Conservation (phyloP, 106 monocot species). For the Alisma plantagoaquatica region DNA sequence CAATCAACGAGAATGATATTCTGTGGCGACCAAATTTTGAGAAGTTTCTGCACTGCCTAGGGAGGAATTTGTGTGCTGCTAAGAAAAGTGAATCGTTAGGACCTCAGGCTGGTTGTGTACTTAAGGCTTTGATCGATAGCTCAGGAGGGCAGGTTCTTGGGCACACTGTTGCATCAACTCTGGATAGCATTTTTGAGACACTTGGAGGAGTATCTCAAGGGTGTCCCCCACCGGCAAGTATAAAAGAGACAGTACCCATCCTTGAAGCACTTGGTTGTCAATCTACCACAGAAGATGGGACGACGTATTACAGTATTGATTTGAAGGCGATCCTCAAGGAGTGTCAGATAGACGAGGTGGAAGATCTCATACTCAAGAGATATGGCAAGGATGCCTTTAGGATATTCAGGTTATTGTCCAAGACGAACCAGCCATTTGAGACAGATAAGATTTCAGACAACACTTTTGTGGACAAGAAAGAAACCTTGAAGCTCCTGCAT, state of each 20-base stretch:
- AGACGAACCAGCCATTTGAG: slow-evolving; percentile 21
- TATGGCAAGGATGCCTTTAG: slow-evolving; percentile 74
- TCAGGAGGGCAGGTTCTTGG: slow-evolving; percentile 10
- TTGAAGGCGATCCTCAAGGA: slow-evolving; percentile 45
- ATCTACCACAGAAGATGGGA: slow-evolving; percentile 26
- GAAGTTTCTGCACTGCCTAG: slow-evolving; percentile 59
- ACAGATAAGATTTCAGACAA: slow-evolving; percentile 54
- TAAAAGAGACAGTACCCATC: slow-evolving; percentile 38
- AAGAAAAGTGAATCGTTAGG: slow-evolving; percentile 11
- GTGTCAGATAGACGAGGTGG: slow-evolving; percentile 76
- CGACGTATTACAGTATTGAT: slow-evolving; percentile 33
- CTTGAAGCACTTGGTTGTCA: slow-evolving; percentile 57
- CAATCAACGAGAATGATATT: slow-evolving; percentile 68
- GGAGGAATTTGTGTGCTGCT: slow-evolving; percentile 40
- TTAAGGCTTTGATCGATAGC: slow-evolving; percentile 43
- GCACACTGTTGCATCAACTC: slow-evolving; percentile 48
- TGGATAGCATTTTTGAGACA: slow-evolving; percentile 59
- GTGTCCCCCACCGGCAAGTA: slow-evolving; percentile 42
- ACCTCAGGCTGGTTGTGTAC: slow-evolving; percentile 31
- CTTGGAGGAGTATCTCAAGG: slow-evolving; percentile 56
- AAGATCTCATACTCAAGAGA: slow-evolving; percentile 47
- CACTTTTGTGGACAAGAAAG: slow-evolving; percentile 56
- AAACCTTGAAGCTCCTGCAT: slow-evolving; percentile 37
- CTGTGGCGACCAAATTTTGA: slow-evolving; percentile 94
- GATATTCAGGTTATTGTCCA: slow-evolving; percentile 60